Evolutionary conservation across 2,329 filamentous ascomycete species (phyloP), one percentile per base, ranked within the genome.

Genomic region (Dactylellina parvicollis): DNA sequence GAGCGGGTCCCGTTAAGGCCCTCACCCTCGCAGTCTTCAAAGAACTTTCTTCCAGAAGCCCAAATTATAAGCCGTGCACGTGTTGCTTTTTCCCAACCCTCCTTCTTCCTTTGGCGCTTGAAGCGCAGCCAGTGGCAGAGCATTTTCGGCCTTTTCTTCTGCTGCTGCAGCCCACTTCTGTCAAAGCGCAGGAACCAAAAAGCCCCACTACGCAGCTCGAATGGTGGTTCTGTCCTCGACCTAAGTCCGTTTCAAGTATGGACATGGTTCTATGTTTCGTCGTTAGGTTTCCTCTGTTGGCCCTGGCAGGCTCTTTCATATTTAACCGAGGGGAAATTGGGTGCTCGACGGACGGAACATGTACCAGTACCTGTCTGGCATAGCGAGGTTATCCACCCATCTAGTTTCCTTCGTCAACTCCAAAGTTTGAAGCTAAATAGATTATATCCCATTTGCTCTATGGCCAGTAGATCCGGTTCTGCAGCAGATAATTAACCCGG

Each of bases 161-260:
- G 59, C 54, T 65, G 59, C 61, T 64, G 67, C 57, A 72, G 67
- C 59, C 67, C 61, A 40, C 55, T 59, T 44, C 46, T 52, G 67
- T 72, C 67, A 72, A 65, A 72, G 67, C 67, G 75, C 76, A 77
- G 75, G 72, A 76, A 77, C 64, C 56, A 71, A 62, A 66, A 69
- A 50, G 66, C 66, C 66, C 66, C 66, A 71, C 66, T 42, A 32
- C 42, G 28, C 42, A 71, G 61, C 66, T 62, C 66, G 9, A 52
- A 46, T 49, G 30, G 62, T 47, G 75, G 49, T 62, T 20, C 34
- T 46, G 52, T 59, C 57, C 59, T 65, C 44, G 52, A 59, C 59
- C 47, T 64, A 62, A 64, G 56, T 64, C 44, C 67, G 67, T 72
- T 72, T 72, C 67, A 72, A 72, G 67, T 65, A 32, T 55, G 42